These are phyloP conservation scores for Gossypium lobatum DNA, from an alignment of 441 rosid genomes.

Conservation along the genomic window DNA sequence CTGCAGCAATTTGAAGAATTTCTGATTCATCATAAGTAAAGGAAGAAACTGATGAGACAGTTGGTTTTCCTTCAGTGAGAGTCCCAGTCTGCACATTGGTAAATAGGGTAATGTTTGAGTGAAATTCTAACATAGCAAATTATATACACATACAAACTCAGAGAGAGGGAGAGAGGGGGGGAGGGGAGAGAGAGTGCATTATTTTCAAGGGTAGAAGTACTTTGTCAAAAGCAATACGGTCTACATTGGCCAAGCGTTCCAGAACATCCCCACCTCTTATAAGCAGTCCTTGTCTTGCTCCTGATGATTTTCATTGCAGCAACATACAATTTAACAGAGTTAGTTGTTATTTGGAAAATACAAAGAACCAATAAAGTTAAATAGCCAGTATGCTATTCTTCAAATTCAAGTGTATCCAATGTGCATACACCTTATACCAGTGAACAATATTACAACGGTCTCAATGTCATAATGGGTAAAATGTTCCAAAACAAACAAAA, in stretches of 20 bases:
- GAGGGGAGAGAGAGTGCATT: neutral
- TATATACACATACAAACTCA: neutral
- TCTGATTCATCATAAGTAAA: constrained; percentile 48
- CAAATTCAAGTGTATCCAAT: neutral
- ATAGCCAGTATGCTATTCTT: neutral
- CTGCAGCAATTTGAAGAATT: constrained; percentile 80
- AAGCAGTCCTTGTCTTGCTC: constrained; percentile 91
- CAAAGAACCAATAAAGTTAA: neutral
- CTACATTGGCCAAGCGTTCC: constrained; percentile 74
- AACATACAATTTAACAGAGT: constrained; percentile 10
- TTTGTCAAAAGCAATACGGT: constrained; percentile 84
- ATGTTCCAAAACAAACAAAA: neutral
- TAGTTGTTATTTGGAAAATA: neutral
- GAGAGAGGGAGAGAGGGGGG: neutral
- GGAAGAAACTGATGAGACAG: constrained; percentile 69
- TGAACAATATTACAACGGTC: neutral
- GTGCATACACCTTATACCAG: neutral
- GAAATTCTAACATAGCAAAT: neutral
- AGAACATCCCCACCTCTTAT: constrained; percentile 95
- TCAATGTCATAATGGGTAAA: neutral
- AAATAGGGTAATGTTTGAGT: neutral
- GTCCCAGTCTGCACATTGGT: constrained; percentile 70
- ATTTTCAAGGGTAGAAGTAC: constrained; percentile 27
- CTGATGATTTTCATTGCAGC: constrained; percentile 38
- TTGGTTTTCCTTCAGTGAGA: constrained; percentile 85